phyloP scores from a whole-genome alignment of 768 basidiomycete species.

The Boletus insuetus region DNA sequence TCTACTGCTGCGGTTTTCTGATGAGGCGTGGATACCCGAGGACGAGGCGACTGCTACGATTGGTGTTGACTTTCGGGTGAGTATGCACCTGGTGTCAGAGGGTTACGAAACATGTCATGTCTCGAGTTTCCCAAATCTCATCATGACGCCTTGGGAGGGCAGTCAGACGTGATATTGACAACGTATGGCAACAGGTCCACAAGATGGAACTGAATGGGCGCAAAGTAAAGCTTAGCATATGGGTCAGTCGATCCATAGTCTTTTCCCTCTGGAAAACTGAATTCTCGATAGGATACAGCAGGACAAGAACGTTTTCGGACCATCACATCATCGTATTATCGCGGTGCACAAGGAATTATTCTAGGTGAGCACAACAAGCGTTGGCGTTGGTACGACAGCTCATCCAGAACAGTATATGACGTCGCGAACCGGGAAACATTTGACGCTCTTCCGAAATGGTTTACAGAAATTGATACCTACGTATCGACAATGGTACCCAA shows the following conservation, averaged over 20 bases:
- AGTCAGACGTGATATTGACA: background rate
- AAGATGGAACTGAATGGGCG: constrained; percentile 83
- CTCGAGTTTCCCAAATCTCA: background rate
- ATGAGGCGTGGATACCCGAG: constrained; percentile 91
- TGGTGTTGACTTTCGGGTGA: constrained; percentile 80
- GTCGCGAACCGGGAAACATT: constrained; percentile 91
- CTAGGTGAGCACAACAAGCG: constrained; percentile 43
- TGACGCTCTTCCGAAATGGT: constrained; percentile 93
- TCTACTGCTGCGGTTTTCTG: constrained; percentile 89
- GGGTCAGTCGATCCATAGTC: constrained; percentile 56
- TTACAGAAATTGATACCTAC: constrained; percentile 90
- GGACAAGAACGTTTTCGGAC: constrained; percentile 97
- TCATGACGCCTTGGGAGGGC: background rate
- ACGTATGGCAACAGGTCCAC: constrained; percentile 56
- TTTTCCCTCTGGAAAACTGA: background rate
- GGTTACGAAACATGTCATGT: too few relatives aligned
- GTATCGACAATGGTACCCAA: constrained; percentile 83
- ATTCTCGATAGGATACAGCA: constrained; percentile 70
- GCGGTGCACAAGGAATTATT: constrained; percentile 83
- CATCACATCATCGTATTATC: constrained; percentile 93
- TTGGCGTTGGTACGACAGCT: background rate
- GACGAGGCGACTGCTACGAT: constrained; percentile 87
- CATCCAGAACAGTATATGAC: constrained; percentile 72
- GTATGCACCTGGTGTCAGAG: constrained; percentile 22
- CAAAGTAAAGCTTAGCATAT: constrained; percentile 92